Percentiles rank a stretch among this genome's conserved stretches.
Evolutionary conservation across 169 alveolate species (phyloP).

Genomic region (Plasmodium malariae): DNA sequence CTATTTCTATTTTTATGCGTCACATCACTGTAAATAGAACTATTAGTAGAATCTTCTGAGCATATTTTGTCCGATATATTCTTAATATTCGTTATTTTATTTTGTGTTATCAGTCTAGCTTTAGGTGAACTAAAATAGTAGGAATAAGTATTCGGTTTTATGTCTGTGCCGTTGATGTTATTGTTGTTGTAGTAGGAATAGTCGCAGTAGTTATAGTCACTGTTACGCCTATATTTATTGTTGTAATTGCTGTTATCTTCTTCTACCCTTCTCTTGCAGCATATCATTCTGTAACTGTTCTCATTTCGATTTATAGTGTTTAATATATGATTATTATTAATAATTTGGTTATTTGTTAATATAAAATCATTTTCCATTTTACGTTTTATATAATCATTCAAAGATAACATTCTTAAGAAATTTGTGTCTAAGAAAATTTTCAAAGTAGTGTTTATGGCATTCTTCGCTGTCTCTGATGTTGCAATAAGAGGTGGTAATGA

Average conservation of each 20-base stretch:
- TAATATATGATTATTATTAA: conserved; percentile 15
- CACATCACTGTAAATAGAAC: conserved; percentile 25
- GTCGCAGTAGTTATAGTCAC: no score
- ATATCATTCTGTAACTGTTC: background rate
- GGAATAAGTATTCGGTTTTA: conserved; percentile 45
- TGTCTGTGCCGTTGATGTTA: background rate
- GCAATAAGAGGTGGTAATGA: conserved; percentile 75
- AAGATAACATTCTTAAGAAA: conserved; percentile 20
- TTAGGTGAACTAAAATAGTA: conserved; percentile 47
- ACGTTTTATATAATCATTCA: conserved; percentile 36
- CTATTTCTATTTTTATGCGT: background rate
- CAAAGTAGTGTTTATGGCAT: conserved; percentile 53
- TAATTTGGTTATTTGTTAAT: conserved; percentile 7
- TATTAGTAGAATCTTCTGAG: conserved; percentile 46
- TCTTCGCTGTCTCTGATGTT: conserved; percentile 54
- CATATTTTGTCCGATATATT: conserved; percentile 13
- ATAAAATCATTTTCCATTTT: conserved; percentile 27
- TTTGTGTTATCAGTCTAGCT: conserved; percentile 20
- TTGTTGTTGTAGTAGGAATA: no score
- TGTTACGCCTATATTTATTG: background rate
- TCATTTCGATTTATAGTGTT: conserved; percentile 15
- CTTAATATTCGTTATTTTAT: conserved; percentile 30
- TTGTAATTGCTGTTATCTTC: no score
- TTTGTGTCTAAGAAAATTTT: conserved; percentile 57
- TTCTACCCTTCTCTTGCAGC: background rate